These are phyloP conservation scores for Stephanodiscus triporus DNA, from an alignment of 108 stramenopile genomes.

Conservation along the genomic window DNA sequence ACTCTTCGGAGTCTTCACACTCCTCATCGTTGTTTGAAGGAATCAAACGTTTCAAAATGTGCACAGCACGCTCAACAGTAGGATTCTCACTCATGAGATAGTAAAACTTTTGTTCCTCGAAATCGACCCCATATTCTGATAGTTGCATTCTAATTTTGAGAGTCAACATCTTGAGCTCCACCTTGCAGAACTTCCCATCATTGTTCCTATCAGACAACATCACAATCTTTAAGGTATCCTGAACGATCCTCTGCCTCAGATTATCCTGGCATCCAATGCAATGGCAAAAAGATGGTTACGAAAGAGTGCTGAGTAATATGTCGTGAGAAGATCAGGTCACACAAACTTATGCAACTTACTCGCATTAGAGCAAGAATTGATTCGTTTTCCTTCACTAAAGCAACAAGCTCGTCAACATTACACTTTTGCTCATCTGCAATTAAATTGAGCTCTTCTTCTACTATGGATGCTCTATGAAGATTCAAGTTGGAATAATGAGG, in stretches of 20 bases:
- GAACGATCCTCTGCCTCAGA: conserved; percentile 22
- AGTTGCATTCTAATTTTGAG: conserved; percentile 37
- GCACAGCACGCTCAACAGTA: conserved; percentile 11
- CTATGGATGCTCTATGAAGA: conserved; percentile 7
- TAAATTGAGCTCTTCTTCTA: conserved; percentile 15
- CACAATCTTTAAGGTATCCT: conserved; percentile 37
- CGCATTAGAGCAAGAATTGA: conserved; percentile 30
- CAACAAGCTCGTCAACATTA: conserved; percentile 35
- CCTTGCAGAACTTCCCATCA: conserved; percentile 26
- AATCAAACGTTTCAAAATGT: conserved; percentile 23
- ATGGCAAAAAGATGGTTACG: background rate
- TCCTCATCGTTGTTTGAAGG: background rate
- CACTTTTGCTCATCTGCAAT: conserved; percentile 14
- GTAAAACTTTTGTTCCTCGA: conserved; percentile 38
- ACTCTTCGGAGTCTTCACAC: background rate
- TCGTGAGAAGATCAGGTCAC: background rate
- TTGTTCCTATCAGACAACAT: conserved; percentile 26
- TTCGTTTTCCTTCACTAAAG: conserved; percentile 39
- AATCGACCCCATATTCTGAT: conserved; percentile 40
- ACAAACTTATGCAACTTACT: background rate
- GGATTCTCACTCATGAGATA: conserved; percentile 21
- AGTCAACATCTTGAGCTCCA: conserved; percentile 32
- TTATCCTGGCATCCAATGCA: conserved; percentile 7
- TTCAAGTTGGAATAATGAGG: background rate
- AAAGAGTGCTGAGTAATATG: background rate